These are phyloP conservation scores for Phytophthora uliginosa DNA, from an alignment of 352 stramenopile genomes.

Conservation along the genomic window DNA sequence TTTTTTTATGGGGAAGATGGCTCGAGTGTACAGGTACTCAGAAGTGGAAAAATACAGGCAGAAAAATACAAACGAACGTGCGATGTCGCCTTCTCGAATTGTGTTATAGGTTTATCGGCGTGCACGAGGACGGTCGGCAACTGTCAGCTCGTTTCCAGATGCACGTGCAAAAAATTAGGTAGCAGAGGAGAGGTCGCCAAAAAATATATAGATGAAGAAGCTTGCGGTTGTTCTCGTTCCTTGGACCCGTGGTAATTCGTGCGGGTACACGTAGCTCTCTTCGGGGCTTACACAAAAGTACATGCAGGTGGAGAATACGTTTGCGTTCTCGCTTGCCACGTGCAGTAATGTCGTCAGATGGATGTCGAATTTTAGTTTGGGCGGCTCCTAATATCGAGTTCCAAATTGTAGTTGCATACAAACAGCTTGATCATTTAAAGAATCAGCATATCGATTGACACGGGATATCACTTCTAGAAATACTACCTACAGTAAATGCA, in stretches of 20 bases:
- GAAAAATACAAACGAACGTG: neutral
- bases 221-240: neutral
- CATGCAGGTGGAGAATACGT: neutral
- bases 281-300: neutral
- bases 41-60: neutral
- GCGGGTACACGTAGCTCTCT: neutral
- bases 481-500: neutral
- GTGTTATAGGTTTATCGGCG: neutral
- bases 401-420: conserved; percentile 15
- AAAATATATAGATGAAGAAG: neutral
- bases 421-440: neutral
- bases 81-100: neutral
- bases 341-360: conserved; percentile 8
- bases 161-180: conserved; percentile 2
- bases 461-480: conserved; percentile 23
- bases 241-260: neutral
- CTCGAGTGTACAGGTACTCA: neutral
- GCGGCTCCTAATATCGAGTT: conserved; percentile 12
- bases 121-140: neutral
- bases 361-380: neutral
- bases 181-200: neutral
- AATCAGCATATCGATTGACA: neutral
- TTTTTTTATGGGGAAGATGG: neutral
- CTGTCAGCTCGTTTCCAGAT: neutral
- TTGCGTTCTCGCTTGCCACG: neutral